Evolutionary conservation across 2,329 filamentous ascomycete species (phyloP), one percentile per base, ranked within the genome.

Genomic region (Phoma sp.): DNA sequence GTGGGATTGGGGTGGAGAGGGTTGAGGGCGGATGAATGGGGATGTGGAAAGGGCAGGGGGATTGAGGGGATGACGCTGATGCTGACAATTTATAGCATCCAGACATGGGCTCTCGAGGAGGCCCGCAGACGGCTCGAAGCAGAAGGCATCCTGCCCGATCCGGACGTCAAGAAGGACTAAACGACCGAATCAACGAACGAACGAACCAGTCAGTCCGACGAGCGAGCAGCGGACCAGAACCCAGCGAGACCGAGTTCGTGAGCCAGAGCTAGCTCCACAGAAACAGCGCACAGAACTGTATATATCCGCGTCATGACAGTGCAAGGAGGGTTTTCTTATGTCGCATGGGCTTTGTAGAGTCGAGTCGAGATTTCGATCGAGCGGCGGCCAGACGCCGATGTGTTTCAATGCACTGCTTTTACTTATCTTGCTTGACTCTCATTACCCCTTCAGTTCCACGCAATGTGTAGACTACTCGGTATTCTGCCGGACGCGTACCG

Each of bases 101-200:
- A 98, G 83, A 98, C 93, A 49, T 99, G 95, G 95, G 95, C 95
- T 60, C 87, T 99, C 36, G 95, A 99, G 80, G 95, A 99, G 81
- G 95, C 95, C 47, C 86, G 95, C 73, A 86, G 95, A 81, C 86
- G 95, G 81, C 87, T 99, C 84, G 95, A 99, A 81, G 90, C 87
- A 56, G 95, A 99, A 82, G 95, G 95, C 56, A 93, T 98, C 73
- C 80, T 98, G 72, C 86, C 91, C 72, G 93, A 97, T 71, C 89
- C 90, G 33, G 79, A 84, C 47, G 77, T 84, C 66, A 83, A 87
- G 76, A 71, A 72, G 67, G 62, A 71, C 32, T 68, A 70, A 49
- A 17, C 32, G 25, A 15, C 28, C 20, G 17, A 26, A n/a, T n/a
- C n/a, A n/a, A 6, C 30, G 14, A 18, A 15, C 30, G 30, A 33